Base-by-base conservation (phyloP, 352 stramenopile genomes). In the Phytophthora europaea region DNA sequence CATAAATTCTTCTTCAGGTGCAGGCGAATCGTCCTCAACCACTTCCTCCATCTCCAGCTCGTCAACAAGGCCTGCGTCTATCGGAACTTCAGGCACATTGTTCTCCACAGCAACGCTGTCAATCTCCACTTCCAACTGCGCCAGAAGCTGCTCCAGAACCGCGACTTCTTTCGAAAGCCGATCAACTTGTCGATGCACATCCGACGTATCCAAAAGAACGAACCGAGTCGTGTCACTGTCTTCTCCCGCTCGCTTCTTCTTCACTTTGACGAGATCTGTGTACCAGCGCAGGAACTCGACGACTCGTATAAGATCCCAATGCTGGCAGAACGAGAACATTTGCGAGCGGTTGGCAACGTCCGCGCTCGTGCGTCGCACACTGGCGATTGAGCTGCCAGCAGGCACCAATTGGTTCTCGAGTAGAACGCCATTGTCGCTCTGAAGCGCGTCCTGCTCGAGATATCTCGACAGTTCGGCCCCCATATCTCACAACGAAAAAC, bases 251-350 rank as follows among this genome's bases (percentile, higher is more conserved):
- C 70, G 66, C n/a, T 72, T 61, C 12, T 76, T 64, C 18, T 33
- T 55, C 13, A 69, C 45, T 31, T 66, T 69, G 26, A 80, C 72
- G 22, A 84, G 77, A 2, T 82, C 82, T 31, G 72, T 73, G 71
- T 92, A 90, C 80, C 85, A 94, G 23, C 83, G 74, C 70, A 94
- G 48, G 33, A 93, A 82, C 36, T 87, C 83, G 0, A 62, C 72
- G 31, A 94, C 67, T 18, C 63, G 75, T 31, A 76, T 58, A 2
- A 92, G 65, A 61, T 91, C 79, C 87, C 87, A 94, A 61, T 91
- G 74, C 33, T 62, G 67, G 23, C 84, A 92, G 66, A 92, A 93
- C 7, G 22, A 65, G 40, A 94, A 91, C 28, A 90, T 59, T 54
- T 86, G 72, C 38, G 77, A 71, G 33, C 84, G 82, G 10, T 77